Conservation (phyloP, 371 early-diverging fungal species). For the Saksenaea oblongispora region DNA sequence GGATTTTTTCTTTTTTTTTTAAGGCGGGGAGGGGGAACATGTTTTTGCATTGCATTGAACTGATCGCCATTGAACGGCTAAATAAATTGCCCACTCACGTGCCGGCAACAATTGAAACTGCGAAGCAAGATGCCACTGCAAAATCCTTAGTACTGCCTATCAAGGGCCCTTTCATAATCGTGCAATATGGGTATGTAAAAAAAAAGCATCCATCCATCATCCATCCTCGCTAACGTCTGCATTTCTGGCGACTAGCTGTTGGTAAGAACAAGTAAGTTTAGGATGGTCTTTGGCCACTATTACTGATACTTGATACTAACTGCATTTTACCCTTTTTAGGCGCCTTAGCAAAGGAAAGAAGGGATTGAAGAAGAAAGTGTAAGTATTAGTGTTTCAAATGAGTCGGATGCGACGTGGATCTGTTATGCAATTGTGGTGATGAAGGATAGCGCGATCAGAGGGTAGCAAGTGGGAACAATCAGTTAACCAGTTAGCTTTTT, state of each 20-base stretch:
- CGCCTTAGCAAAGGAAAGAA: constrained; percentile 92
- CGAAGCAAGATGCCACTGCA: too few species aligned
- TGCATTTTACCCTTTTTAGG: neutral
- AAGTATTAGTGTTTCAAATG: constrained; percentile 45
- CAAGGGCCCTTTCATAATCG: constrained; percentile 35
- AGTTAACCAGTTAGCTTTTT: constrained; percentile 2
- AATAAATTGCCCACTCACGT: too few species aligned
- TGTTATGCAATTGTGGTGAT: too few species aligned
- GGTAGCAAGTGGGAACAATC: neutral
- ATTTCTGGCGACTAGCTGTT: constrained; percentile 12
- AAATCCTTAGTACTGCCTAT: too few species aligned
- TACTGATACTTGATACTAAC: neutral
- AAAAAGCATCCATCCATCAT: constrained; percentile 27
- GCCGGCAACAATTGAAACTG: too few species aligned
- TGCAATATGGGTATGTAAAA: constrained; percentile 33
- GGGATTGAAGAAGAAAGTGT: constrained; percentile 97
- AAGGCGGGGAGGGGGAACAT: too few species aligned
- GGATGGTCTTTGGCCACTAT: neutral
- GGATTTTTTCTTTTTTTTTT: too few species aligned
- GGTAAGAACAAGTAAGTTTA: constrained; percentile 28
- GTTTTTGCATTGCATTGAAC: too few species aligned
- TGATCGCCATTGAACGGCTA: too few species aligned
- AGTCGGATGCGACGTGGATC: neutral
- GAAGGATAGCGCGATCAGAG: too few species aligned
- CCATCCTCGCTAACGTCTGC: constrained; percentile 5